Base-by-base conservation (phyloP, 805 yeast genomes). In the Starmerella sp. region DNA sequence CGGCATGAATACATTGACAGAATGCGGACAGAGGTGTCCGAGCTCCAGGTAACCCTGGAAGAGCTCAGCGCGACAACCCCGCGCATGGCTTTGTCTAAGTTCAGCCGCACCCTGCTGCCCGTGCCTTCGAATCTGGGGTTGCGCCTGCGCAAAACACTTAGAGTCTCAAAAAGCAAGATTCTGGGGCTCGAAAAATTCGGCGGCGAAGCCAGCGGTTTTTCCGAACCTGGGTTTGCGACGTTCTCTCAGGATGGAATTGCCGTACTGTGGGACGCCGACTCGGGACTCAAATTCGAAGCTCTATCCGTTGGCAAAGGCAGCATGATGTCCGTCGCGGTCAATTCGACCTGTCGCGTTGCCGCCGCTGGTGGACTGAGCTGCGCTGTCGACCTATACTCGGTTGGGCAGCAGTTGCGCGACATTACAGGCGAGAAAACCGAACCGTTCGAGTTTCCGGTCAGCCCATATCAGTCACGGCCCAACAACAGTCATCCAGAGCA, bases 351-450 rank as follows among this genome's bases (percentile, higher is more conserved):
- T 9, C 17, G 54, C 6, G 43, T 62, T 10, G 42, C 60, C 10
- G 59, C 59, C 13, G 49, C 53, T 3, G 65, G 64, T 6, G 65
- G 65, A 0, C 54, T 62, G 28, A 53, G 59, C 29, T 61, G 65
- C 51, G 43, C 51, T n/a, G 56, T 61, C 1, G 64, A 62, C 15
- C n/a, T 62, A 3, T 62, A 55, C 46, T 36, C 54, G 5, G 41
- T 60, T 3, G 61, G 61, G 8, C 48, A 51, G 15, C 57, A 56
- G 8, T 34, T 60, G 29, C 46, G 54, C 30, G 37, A 36, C 4
- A 22, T 45, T 9, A 35, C 48, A 4, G 44, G 42, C 29, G 53
- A 49, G 15, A 7, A 47, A n/a, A 13, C 28, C 8, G 41, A 43
- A 11, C 38, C 44, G 17, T 48, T 48, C 48, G 32, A 17, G 38